Percentiles rank a stretch among this genome's conserved stretches.
Conservation (phyloP, 2,329 filamentous ascomycete species). For the Alternaria tenuissima region DNA sequence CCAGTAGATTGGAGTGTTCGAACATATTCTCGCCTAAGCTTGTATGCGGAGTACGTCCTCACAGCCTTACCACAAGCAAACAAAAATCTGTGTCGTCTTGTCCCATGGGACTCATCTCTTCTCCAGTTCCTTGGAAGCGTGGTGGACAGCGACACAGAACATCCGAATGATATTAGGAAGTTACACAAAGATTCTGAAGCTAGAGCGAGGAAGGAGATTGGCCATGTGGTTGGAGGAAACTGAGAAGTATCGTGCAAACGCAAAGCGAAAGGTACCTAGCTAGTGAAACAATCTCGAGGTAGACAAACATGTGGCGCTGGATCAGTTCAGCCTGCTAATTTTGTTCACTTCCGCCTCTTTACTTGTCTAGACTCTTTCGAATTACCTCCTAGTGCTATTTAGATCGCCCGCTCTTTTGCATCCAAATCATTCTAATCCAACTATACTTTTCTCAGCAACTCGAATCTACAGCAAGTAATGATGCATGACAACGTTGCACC, state of each 20-base stretch:
- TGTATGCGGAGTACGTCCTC: not conserved
- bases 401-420: no score
- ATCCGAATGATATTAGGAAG: not conserved
- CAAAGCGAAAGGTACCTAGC: not conserved
- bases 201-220: not conserved
- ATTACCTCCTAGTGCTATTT: not conserved
- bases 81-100: not conserved
- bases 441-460: fast-evolving
- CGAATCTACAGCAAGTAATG: not conserved
- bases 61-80: not conserved
- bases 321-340: not conserved
- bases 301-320: not conserved
- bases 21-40: not conserved
- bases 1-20: not conserved
- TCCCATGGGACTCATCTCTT: not conserved
- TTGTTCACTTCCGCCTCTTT: not conserved
- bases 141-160: no score
- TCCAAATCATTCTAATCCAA: not conserved
- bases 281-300: not conserved
- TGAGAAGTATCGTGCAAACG: not conserved
- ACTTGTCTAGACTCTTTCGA: not conserved
- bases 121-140: not conserved
- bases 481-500: not conserved
- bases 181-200: not conserved
- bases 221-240: not conserved